Percentiles rank a stretch among this genome's conserved stretches.
Conservation (phyloP, 2,329 filamentous ascomycete genomes). For the Fusarium sp. region DNA sequence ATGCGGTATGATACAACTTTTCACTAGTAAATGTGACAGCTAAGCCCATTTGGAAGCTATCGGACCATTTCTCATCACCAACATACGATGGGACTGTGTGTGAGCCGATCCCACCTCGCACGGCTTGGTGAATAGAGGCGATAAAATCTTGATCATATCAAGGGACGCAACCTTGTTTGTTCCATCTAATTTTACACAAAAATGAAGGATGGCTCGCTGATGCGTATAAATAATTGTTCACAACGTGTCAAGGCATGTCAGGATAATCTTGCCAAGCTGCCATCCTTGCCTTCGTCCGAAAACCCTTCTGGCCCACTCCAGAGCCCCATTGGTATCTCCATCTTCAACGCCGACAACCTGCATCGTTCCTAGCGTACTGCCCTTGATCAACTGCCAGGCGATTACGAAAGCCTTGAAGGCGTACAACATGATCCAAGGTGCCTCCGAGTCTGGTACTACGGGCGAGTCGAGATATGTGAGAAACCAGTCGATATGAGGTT, state of each 20-base stretch:
- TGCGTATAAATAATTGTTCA: neutral
- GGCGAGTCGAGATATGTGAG: constrained; percentile 48
- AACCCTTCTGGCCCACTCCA: constrained; percentile 7
- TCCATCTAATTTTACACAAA: neutral
- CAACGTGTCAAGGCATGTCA: constrained; percentile 11
- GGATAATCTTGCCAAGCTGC: constrained; percentile 13
- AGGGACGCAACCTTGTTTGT: neutral
- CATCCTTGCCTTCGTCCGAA: constrained; percentile 10
- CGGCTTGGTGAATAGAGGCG: accelerated
- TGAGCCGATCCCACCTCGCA: neutral
- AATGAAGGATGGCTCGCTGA: accelerated
- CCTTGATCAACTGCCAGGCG: constrained; percentile 51
- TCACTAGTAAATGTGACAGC: neutral
- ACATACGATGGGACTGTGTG: neutral
- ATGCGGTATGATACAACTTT: neutral
- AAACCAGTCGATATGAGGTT: constrained; percentile 54
- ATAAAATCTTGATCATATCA: neutral
- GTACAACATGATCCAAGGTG: constrained; percentile 53
- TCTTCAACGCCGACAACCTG: constrained; percentile 2
- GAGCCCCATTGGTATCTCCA: neutral
- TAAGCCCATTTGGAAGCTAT: too few relatives aligned
- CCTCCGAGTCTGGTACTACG: constrained; percentile 42
- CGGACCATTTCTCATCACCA: neutral
- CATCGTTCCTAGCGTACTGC: constrained; percentile 47
- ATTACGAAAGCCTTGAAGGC: constrained; percentile 55